Base-by-base conservation (phyloP, 192 early-diverging fungal species). In the Dissophora ornata region DNA sequence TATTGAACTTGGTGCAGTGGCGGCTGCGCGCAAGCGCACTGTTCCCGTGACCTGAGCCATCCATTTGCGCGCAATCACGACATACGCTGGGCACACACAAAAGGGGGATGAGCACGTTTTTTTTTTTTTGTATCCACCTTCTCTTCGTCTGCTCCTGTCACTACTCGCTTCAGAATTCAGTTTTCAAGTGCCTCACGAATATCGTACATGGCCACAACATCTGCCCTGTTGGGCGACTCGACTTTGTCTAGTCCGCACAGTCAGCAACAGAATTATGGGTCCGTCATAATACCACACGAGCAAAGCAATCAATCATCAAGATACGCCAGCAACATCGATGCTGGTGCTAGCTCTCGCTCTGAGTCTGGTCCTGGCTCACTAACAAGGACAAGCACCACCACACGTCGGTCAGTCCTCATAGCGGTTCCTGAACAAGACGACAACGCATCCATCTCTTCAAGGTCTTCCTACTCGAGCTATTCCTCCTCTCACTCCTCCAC, bases 381-480 rank as follows among this genome's bases (percentile, higher is more conserved):
- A 16, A 16, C 44, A 13, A 60, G 44, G n/a, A 29, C 26, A 12
- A 47, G 22, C 21, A 15, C 55, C 11, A 38, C 60, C 10, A n/a
- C 47, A 22, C 58, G 50, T n/a, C 49, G 52, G 29, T 62, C 59
- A 0, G 69, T 71, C 9, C 58, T 40, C 6, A 71, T 71, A 29
- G 16, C 59, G 6, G 40, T 71, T 11, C 69, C 69, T 7, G 59
- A 55, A 8, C 29, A 68, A 9, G 67, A 59, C 44, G 29, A 60
- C 24, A 25, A 46, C 4, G 19, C 28, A 5, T 77, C 73, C 3
- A 38, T 67, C 15, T 59, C 71, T 0, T 67, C 71, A 36, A 54
- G 15, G 10, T 67, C 71, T 12, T 75, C 71, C 1, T 67, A 67
- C 26, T 67, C 73, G 21, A 62, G 64, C n/a, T 77, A 62, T 26